These are phyloP conservation scores for Penicillium brasilianum DNA, from an alignment of 2,329 filamentous ascomycete species.

Conservation along the genomic window DNA sequence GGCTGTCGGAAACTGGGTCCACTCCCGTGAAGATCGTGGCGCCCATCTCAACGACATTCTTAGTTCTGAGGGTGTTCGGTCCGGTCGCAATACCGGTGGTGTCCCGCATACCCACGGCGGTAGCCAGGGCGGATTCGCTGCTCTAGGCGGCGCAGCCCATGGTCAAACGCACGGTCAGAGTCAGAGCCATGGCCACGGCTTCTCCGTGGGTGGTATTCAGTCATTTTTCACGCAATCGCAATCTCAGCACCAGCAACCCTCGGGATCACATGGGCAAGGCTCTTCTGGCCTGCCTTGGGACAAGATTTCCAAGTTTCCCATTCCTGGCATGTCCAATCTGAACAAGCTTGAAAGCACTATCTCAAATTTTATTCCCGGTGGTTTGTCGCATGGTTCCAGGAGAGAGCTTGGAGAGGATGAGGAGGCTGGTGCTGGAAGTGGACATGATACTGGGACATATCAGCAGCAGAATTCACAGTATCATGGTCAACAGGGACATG, in stretches of 20 bases:
- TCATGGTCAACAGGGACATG: conserved; percentile 4
- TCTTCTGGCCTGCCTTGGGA: conserved; percentile 33
- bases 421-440: not conserved
- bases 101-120: conserved; percentile 42
- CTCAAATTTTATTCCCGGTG: conserved; percentile 37
- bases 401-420: conserved; percentile 26
- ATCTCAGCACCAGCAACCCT: conserved; percentile 30
- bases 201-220: conserved; percentile 24
- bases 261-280: conserved; percentile 5
- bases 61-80: conserved; percentile 79
- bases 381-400: conserved; percentile 31
- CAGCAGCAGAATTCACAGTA: conserved; percentile 19
- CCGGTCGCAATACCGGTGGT: conserved; percentile 69
- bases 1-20: conserved; percentile 80
- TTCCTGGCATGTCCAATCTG: conserved; percentile 44
- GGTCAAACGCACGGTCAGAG: conserved; percentile 12
- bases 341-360: conserved; percentile 41
- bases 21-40: conserved; percentile 69
- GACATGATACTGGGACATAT: conserved; percentile 10
- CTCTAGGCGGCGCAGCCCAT: conserved; percentile 30
- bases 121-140: conserved; percentile 31
- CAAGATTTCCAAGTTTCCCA: conserved; percentile 31
- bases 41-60: conserved; percentile 75
- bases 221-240: conserved; percentile 30
- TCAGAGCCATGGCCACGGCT: conserved; percentile 23